Evolutionary conservation across 345 rosid species (phyloP).

Genomic region (Sonneratia alba): DNA sequence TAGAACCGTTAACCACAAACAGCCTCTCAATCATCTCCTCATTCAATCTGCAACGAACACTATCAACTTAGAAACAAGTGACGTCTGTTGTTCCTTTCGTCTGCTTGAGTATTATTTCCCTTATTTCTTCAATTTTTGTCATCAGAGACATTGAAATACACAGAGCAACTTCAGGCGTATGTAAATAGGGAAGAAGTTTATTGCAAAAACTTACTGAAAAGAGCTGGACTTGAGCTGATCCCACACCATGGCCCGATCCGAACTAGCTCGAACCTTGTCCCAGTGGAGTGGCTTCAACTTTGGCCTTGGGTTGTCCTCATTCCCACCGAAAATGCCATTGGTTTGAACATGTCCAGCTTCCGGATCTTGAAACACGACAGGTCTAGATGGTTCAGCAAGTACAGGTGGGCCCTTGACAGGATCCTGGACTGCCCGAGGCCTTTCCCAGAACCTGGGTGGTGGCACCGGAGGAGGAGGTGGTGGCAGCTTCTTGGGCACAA

Average conservation of each 20-base stretch:
- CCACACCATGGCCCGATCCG: constrained; percentile 91
- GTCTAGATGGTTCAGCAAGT: constrained; percentile 29
- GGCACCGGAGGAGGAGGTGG: constrained; percentile 74
- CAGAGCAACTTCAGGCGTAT: neutral
- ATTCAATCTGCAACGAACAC: constrained; percentile 52
- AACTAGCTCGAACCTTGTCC: constrained; percentile 96
- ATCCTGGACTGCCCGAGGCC: constrained; percentile 17
- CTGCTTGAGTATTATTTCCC: neutral
- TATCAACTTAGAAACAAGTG: neutral
- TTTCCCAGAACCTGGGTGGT: constrained; percentile 49
- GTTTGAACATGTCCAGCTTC: constrained; percentile 16
- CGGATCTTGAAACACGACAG: constrained; percentile 19
- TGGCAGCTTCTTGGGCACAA: constrained; percentile 37
- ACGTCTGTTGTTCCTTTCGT: neutral
- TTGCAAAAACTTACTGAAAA: constrained; percentile 59
- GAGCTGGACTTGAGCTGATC: constrained; percentile 87
- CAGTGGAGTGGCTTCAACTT: constrained; percentile 91
- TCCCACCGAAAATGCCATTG: constrained; percentile 20
- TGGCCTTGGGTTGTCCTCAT: constrained; percentile 48
- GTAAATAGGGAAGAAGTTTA: neutral
- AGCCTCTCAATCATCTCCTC: constrained; percentile 97
- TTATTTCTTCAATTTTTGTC: neutral
- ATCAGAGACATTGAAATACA: neutral
- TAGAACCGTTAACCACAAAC: constrained; percentile 55
- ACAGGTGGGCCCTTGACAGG: constrained; percentile 28